Base-by-base conservation (phyloP, 805 yeast genomes). In the Zygoascus bituminiphila region DNA sequence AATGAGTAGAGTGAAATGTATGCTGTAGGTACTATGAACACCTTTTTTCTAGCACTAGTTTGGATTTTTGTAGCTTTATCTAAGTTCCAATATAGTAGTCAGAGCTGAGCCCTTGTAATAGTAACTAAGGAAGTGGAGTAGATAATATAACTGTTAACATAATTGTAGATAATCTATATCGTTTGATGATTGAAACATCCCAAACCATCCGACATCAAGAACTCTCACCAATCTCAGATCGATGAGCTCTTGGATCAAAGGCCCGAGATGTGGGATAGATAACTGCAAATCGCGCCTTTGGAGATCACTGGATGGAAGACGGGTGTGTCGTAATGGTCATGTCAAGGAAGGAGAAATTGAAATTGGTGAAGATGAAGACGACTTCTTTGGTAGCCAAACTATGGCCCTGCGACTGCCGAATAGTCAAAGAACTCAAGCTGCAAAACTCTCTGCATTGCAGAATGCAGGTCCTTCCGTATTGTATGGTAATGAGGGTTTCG, bases 311-410 rank as follows among this genome's bases (percentile, higher is more conserved):
- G 87, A 84, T 58, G 98, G 98, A 22, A 78, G 78, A 45, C 75
- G 81, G 49, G 82, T 89, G 9, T 91, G 98, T 62, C 91, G 85
- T 58, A 83, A 77, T 59, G 98, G 98, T 4, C 98, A 91, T 66
- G 88, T 89, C 19, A 77, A 78, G 64, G 91, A 82, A 54, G 88
- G 89, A 31, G 84, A 81, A 53, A 61, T 84, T 23, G 95, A 87
- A 62, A 72, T 79, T 53, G 85, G 84, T 53, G 91, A 87, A 58
- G 95, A 87, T 42, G 88, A 82, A n/a, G 91, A 81, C 51, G 83
- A 76, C 31, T 63, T 64, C 25, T 67, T 62, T 41, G 67, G 65
- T 5, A 22, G 19, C 6, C 40, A 35, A 15, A 22, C 23, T 45
- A 56, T 48, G 10, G 37, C 51, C 17, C 37, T 50, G 25, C 23